Conservation (phyloP, 179 eudicot genomes). For the Silene noctiflora region DNA sequence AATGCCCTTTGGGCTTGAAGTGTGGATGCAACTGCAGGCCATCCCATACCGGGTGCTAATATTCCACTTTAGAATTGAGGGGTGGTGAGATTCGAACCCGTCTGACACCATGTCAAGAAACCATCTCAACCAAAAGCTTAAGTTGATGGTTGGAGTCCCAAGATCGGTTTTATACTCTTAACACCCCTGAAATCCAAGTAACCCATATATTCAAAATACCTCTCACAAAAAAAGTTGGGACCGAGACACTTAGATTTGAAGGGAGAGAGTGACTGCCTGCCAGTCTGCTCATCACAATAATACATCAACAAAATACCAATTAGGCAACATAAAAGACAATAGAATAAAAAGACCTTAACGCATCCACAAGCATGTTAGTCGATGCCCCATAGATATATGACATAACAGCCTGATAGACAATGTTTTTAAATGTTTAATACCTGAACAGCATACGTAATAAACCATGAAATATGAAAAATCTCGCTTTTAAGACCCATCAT, state of each 20-base stretch:
- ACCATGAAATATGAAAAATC: conserved; percentile 86
- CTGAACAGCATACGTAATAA: conserved; percentile 84
- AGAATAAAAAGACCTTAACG: neutral
- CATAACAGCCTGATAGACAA: neutral
- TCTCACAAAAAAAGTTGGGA: neutral
- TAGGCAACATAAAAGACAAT: neutral
- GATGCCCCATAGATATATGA: neutral
- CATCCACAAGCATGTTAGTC: neutral
- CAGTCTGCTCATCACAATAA: neutral
- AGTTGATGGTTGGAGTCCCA: neutral
- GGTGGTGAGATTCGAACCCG: too few relatives aligned
- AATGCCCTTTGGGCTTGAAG: too few relatives aligned
- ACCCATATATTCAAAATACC: neutral
- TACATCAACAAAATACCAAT: neutral
- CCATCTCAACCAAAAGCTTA: too few relatives aligned
- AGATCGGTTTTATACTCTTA: too few relatives aligned
- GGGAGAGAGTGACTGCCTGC: neutral
- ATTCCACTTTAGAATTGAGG: too few relatives aligned
- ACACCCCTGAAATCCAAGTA: too few relatives aligned
- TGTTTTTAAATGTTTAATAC: conserved; percentile 30
- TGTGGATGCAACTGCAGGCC: too few relatives aligned
- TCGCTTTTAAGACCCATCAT: conserved; percentile 97
- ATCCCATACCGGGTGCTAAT: too few relatives aligned
- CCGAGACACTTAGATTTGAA: neutral
- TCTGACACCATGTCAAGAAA: too few relatives aligned